A percentile compares a stretch with the other conserved stretches of the same genome.
These are phyloP conservation scores for Picea mariana DNA, from an alignment of 83 land plant species.

Conservation along the genomic window DNA sequence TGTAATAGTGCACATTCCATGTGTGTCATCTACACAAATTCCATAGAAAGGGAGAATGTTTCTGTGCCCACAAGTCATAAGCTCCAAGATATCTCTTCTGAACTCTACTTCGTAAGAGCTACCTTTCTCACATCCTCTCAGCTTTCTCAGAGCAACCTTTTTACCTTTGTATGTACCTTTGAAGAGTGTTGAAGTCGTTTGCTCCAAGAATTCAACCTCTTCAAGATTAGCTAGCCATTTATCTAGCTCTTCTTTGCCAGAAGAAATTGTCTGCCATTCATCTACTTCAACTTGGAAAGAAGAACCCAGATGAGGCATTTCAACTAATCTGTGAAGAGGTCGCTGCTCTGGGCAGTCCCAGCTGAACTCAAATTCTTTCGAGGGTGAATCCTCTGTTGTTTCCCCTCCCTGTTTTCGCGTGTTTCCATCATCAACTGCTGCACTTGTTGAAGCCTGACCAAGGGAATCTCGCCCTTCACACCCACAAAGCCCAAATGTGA, in stretches of 20 bases:
- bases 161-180: slow-evolving; percentile 58
- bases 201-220: slow-evolving; percentile 58
- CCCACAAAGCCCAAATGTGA: slow-evolving; percentile 73
- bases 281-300: slow-evolving; percentile 46
- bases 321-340: slow-evolving; percentile 18
- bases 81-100: slow-evolving; percentile 56
- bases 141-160: slow-evolving; percentile 53
- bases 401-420: slow-evolving; percentile 22
- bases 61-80: slow-evolving; percentile 81
- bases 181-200: slow-evolving; percentile 47
- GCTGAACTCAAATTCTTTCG: slow-evolving; percentile 18
- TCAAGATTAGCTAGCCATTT: slow-evolving; percentile 61
- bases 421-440: slow-evolving; percentile 31
- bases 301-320: slow-evolving; percentile 44
- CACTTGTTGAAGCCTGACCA: slow-evolving; percentile 17
- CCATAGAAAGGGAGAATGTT: slow-evolving; percentile 69
- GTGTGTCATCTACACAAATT: slow-evolving; percentile 53
- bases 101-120: slow-evolving; percentile 52
- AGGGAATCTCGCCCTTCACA: slow-evolving; percentile 57
- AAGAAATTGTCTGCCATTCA: slow-evolving; percentile 72
- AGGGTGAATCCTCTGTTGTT: slow-evolving; percentile 23
- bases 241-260: slow-evolving; percentile 58
- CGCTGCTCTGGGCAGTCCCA: slow-evolving; percentile 15
- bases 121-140: slow-evolving; percentile 68
- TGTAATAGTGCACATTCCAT: slow-evolving; percentile 69